These are phyloP conservation scores for Phyllosticta citribraziliensis DNA, from an alignment of 2,329 filamentous ascomycete genomes.

Conservation along the genomic window DNA sequence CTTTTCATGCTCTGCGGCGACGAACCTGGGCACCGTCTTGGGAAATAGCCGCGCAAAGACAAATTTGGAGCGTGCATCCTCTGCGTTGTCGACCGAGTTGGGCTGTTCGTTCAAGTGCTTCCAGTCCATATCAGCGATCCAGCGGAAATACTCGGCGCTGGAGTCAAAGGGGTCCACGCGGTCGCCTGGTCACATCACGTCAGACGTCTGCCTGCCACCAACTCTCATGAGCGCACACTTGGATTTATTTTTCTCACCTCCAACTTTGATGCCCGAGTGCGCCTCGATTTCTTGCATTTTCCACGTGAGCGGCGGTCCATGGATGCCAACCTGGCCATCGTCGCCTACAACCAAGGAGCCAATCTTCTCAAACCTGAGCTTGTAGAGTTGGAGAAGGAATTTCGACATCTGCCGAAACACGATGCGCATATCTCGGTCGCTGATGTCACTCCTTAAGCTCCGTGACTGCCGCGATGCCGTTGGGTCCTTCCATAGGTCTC, in stretches of 20 bases:
- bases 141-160: conserved; percentile 15
- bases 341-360: not conserved
- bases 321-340: not conserved
- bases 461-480: conserved; percentile 3
- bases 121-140: conserved; percentile 15
- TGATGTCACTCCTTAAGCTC: conserved; percentile 14
- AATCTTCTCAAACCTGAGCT: conserved; percentile 12
- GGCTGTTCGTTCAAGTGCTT: conserved; percentile 18
- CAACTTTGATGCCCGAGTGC: conserved; percentile 6
- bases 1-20: conserved; percentile 2
- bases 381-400: conserved; percentile 12
- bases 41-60: conserved; percentile 15
- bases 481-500: conserved; percentile 14
- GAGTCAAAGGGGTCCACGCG: conserved; percentile 9
- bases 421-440: conserved; percentile 13
- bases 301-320: not conserved
- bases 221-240: not conserved
- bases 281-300: conserved; percentile 17
- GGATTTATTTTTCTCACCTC: not conserved
- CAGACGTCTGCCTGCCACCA: not conserved
- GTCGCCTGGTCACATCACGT: not conserved
- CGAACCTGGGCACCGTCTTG: conserved; percentile 13
- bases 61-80: conserved; percentile 19
- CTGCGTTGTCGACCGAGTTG: conserved; percentile 16
- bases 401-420: conserved; percentile 9